phyloP scores from a whole-genome alignment of 2,329 filamentous ascomycete species.

The Pseudopyricularia javanii region DNA sequence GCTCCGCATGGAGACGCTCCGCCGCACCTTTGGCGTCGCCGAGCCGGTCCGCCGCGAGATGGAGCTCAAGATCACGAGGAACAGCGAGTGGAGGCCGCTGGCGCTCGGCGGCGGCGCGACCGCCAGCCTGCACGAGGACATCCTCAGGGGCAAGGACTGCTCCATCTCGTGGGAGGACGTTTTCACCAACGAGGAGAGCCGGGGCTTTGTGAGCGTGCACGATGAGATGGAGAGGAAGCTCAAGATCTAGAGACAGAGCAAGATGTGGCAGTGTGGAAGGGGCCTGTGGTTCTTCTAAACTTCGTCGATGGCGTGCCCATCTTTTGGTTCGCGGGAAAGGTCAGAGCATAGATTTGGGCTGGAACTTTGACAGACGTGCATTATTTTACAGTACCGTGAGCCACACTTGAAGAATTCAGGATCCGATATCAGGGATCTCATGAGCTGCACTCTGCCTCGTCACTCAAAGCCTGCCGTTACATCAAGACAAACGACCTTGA shows the following conservation, averaged over 20 bases:
- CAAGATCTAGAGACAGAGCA: slow-evolving; percentile 50
- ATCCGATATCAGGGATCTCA: background rate
- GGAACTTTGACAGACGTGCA: background rate
- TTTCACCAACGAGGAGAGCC: slow-evolving; percentile 66
- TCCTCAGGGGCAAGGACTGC: slow-evolving; percentile 67
- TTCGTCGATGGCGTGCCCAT: background rate
- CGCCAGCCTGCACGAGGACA: slow-evolving; percentile 74
- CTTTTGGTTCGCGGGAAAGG: background rate
- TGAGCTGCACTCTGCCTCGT: background rate
- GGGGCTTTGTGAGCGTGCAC: slow-evolving; percentile 62
- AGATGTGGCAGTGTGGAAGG: too few species aligned
- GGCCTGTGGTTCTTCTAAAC: background rate
- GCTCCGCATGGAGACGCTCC: slow-evolving; percentile 78
- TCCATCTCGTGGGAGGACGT: slow-evolving; percentile 89
- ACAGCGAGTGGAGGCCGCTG: slow-evolving; percentile 68
- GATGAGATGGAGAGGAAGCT: slow-evolving; percentile 90
- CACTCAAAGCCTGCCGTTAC: too few species aligned
- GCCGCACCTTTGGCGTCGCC: slow-evolving; percentile 79
- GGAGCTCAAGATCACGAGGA: slow-evolving; percentile 81
- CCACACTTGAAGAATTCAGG: background rate
- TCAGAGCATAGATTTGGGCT: background rate
- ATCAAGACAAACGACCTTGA: too few species aligned
- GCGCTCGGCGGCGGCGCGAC: slow-evolving; percentile 45
- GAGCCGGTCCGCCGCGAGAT: slow-evolving; percentile 88
- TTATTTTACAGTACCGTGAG: background rate